Evolutionary conservation across 2,329 filamentous ascomycete species (phyloP), one percentile per base, ranked within the genome.

Genomic region (Arthroderma sp.): DNA sequence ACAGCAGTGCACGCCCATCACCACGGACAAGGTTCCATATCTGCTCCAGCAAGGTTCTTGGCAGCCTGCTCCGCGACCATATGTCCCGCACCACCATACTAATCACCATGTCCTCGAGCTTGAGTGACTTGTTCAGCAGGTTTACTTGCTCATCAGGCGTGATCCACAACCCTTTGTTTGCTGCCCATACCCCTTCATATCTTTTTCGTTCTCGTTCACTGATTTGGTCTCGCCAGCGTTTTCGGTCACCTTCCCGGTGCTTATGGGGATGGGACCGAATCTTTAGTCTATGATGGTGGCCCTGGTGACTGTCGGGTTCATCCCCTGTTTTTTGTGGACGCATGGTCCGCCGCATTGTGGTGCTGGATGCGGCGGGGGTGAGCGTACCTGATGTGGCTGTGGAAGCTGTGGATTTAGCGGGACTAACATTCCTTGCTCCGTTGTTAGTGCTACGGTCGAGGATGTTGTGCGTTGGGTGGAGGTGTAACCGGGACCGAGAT

Each of bases 181-280:
- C 68, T 29, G 68, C 69, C 68, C 69, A 72, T 4, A 72, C 66
- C 3, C 68, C 69, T 53, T 72, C 69, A 48, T 71, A 72, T 42
- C 68, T 58, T 50, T 68, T 71, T 32, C 68, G 60, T 45, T 70
- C 66, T 29, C 60, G 57, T 48, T 69, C 66, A 1, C 62, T 67
- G 8, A 71, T 54, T 46, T 65, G 62, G 39, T 62, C 62, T 36
- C 62, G 58, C 65, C 67, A 70, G 45, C 63, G 54, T 48, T 64
- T 69, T 6, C 68, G 66, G 54, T 69, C 64, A 3, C 68, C 68
- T 55, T 71, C 68, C 42, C 66, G 64, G 48, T 70, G 66, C 46
- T 69, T 70, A 49, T 71, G 64, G 6, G 66, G 68, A 49, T 70
- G 67, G 45, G 68, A 66, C 41, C 60, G 57, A 11, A 69, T 57